These are phyloP conservation scores for Irpex sp. DNA, from an alignment of 1,284 basidiomycete species.

Conservation along the genomic window DNA sequence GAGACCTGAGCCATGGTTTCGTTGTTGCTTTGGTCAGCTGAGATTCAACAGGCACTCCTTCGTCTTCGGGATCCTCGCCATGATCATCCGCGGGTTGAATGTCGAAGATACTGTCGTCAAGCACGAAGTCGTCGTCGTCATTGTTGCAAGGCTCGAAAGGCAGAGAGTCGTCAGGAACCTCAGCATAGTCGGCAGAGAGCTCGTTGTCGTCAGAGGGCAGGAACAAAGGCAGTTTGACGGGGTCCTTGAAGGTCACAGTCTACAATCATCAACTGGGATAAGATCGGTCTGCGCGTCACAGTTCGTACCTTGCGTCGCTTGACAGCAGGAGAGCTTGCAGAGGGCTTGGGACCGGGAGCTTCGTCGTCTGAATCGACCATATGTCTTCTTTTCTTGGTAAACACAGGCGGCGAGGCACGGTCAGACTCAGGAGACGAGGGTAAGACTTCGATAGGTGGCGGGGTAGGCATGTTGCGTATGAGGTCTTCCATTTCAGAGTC, in stretches of 20 bases:
- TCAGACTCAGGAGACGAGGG: background rate
- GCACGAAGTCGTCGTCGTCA: conserved; percentile 30
- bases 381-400: background rate
- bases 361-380: conserved; percentile 1
- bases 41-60: no score
- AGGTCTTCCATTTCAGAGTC: conserved; percentile 36
- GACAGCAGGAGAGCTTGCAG: background rate
- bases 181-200: background rate
- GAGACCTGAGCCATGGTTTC: background rate
- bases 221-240: background rate
- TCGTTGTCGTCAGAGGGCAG: background rate
- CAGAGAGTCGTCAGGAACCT: background rate
- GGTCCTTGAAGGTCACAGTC: background rate
- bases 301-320: background rate
- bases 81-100: conserved; percentile 6
- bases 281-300: no score
- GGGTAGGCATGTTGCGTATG: conserved; percentile 21
- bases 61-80: no score
- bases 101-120: conserved; percentile 33
- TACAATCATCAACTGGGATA: background rate
- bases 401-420: background rate
- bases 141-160: conserved; percentile 12
- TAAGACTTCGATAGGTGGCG: background rate
- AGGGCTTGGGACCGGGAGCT: background rate
- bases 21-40: background rate